Base-by-base conservation (phyloP, 2,329 filamentous ascomycete genomes). In the Massarina eburnea region DNA sequence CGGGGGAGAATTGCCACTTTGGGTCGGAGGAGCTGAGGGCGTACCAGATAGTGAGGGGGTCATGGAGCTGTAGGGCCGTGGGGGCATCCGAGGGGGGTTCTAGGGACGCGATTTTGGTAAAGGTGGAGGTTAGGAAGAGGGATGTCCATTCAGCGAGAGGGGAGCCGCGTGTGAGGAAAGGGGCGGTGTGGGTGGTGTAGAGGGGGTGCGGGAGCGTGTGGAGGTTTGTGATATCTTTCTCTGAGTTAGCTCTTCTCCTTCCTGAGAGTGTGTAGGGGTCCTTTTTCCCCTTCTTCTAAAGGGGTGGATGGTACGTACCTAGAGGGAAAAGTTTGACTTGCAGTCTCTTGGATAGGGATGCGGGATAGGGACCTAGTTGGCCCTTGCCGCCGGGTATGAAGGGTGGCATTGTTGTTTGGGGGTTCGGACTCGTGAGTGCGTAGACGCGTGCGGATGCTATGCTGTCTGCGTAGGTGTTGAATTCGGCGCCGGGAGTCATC, bases 381-480 rank as follows among this genome's bases (percentile, higher is more conserved):
- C 46, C 43, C n/a, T 50, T 57, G 41, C 34, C 71, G 51, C 51
- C 56, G 41, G 32, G 70, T 52, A 84, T 73, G 0, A 57, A 46
- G 1, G 85, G 83, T 1, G 94, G 91, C 80, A 96, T 88, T 3
- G 91, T 96, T 2, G 85, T 87, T 10, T 78, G 72, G 1, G 94
- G 94, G 26, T 75, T 83, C 2, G 67, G 72, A 9, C 71, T 74
- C n/a, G 75, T 76, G 10, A 79, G 64, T 1, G 76, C 75, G 45
- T 76, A 77, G 26, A 79, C 60, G 34, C 75, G 67, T 1, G 76
- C 76, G 7, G 74, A 71, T 22, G 76, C 76, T 41, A 76, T 61
- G 38, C 71, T 69, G 52, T 99, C 95, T 46, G 94, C 91, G 64
- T 90, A 95, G 46, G 87, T 88, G 76, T 99, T 99, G 80, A 99